These are phyloP conservation scores for Arxiozyma telluris DNA, from an alignment of 1,139 yeast species.

Conservation along the genomic window DNA sequence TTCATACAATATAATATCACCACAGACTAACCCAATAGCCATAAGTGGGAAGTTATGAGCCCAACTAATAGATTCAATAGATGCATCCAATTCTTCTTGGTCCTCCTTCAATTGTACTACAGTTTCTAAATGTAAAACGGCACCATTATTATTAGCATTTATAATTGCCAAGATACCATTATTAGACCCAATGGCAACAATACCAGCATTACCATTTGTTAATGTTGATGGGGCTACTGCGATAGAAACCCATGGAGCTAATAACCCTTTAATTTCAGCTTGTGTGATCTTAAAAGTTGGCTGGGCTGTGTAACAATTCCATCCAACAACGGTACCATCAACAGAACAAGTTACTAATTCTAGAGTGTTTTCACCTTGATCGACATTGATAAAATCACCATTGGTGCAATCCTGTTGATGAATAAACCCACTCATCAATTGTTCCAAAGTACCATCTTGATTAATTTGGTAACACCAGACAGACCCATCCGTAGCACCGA, in stretches of 20 bases:
- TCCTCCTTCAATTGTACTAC: conserved; percentile 57
- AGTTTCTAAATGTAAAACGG: conserved; percentile 51
- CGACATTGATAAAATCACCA: conserved; percentile 62
- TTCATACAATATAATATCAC: conserved; percentile 74
- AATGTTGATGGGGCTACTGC: conserved; percentile 42
- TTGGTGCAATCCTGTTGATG: conserved; percentile 73
- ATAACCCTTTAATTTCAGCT: conserved; percentile 57
- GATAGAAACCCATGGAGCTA: conserved; percentile 82
- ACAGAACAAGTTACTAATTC: conserved; percentile 73
- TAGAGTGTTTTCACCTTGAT: conserved; percentile 51
- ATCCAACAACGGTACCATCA: conserved; percentile 76
- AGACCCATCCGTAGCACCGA: conserved; percentile 87
- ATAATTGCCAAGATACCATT: conserved; percentile 77
- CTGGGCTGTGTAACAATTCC: conserved; percentile 81
- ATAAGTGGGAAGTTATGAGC: conserved; percentile 53
- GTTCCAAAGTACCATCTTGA: conserved; percentile 48
- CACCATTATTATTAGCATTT: conserved; percentile 58
- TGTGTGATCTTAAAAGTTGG: conserved; percentile 55
- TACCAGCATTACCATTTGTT: conserved; percentile 32
- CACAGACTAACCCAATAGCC: conserved; percentile 86
- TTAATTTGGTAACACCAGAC: conserved; percentile 87
- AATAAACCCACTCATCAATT: conserved; percentile 70
- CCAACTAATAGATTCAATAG: conserved; percentile 85
- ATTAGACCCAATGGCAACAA: conserved; percentile 62
- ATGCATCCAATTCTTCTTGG: conserved; percentile 59